Evolutionary conservation across 2,329 filamentous ascomycete genomes (phyloP).

Genomic region (Cladosporium austrohemisphaericum): DNA sequence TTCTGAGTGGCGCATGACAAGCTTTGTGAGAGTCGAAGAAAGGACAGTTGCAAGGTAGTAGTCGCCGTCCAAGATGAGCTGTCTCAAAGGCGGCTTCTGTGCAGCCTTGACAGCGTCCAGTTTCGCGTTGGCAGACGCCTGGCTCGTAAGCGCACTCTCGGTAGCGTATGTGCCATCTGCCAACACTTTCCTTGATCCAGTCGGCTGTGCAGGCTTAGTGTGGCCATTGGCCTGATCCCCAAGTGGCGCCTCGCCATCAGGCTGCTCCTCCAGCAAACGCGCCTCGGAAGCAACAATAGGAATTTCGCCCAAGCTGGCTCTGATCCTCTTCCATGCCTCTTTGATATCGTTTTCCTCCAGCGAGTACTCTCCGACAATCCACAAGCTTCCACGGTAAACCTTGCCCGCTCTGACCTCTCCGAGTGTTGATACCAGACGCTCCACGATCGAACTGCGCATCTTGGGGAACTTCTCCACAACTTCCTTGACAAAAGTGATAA

Average conservation of each 20-base stretch:
- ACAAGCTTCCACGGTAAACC: slow-evolving; percentile 92
- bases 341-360: slow-evolving; percentile 89
- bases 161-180: slow-evolving; percentile 97
- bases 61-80: slow-evolving; percentile 93
- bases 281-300: slow-evolving; percentile 95
- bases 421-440: slow-evolving; percentile 82
- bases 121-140: slow-evolving; percentile 83
- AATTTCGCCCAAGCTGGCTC: slow-evolving; percentile 90
- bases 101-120: slow-evolving; percentile 95
- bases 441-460: slow-evolving; percentile 80
- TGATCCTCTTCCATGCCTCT: slow-evolving; percentile 94
- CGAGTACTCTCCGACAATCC: slow-evolving; percentile 97
- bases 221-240: slow-evolving; percentile 75
- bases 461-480: slow-evolving; percentile 97
- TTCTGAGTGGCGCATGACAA: slow-evolving; percentile 95
- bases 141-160: slow-evolving; percentile 90
- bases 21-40: slow-evolving; percentile 92
- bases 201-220: slow-evolving; percentile 69
- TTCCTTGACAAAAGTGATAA: slow-evolving; percentile 98
- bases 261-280: slow-evolving; percentile 77
- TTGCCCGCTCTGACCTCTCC: slow-evolving; percentile 93
- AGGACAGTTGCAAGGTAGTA: slow-evolving; percentile 94
- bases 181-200: slow-evolving; percentile 83
- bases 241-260: slow-evolving; percentile 59
- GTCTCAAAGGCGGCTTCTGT: slow-evolving; percentile 89